Percentiles rank a stretch among this genome's conserved stretches.
phyloP scores from a whole-genome alignment of 202 grass and related monocot species.

The Musa balbisiana region DNA sequence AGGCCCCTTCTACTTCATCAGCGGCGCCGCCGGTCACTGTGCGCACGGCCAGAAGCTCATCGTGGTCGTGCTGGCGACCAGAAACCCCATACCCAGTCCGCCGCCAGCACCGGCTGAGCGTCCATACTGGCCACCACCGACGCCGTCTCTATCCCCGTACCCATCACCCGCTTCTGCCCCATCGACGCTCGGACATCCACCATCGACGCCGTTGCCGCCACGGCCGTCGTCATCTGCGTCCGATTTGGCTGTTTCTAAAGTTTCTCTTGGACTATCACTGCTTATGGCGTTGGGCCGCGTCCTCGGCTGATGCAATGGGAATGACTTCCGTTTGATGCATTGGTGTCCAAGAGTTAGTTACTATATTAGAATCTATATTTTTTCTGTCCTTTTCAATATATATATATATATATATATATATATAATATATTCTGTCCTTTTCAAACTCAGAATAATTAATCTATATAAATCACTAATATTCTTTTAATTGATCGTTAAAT shows the following conservation, averaged over 20 bases:
- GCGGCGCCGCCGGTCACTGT: background rate
- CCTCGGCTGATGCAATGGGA: background rate
- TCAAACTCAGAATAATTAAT: too few relatives aligned
- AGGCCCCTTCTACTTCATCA: conserved; percentile 6
- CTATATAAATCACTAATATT: too few relatives aligned
- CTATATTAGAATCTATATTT: too few relatives aligned
- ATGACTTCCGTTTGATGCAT: too few relatives aligned
- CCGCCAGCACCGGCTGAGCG: background rate
- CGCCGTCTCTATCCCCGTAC: background rate
- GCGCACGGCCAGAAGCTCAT: background rate
- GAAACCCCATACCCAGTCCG: background rate
- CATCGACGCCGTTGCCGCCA: background rate
- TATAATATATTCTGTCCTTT: too few relatives aligned
- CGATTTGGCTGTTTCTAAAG: background rate
- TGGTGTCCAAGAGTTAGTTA: too few relatives aligned
- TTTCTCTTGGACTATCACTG: background rate
- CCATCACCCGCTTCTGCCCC: too few relatives aligned
- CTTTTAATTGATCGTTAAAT: too few relatives aligned
- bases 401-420: too few relatives aligned
- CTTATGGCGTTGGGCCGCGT: background rate
- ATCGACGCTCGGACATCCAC: background rate
- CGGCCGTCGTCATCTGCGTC: background rate
- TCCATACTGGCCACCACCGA: background rate
- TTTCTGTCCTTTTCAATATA: too few relatives aligned
- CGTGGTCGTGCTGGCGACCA: background rate